Base-by-base conservation (phyloP, 805 yeast genomes). In the Candida taoyuanica region DNA sequence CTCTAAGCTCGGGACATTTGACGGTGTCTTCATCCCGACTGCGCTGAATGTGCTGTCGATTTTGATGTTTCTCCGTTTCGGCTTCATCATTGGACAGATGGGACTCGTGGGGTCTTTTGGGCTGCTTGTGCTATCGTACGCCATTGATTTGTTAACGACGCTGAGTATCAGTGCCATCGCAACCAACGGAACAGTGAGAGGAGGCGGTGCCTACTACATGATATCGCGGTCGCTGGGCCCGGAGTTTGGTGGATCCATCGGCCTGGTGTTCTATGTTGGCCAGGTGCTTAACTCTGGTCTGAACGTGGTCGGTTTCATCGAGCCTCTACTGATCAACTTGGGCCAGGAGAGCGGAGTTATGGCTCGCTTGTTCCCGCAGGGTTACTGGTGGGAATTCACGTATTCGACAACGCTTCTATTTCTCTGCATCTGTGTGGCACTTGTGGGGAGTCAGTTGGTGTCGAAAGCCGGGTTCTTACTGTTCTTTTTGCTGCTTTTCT, bases 171-270 rank as follows among this genome's bases (percentile, higher is more conserved):
- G 95, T 39, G 98, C 98, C 1, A 93, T 93, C 44, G 87, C 97
- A 2, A 93, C 99, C 2, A 93, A 93, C 56, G 99, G 99, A 17
- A 87, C 95, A 0, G 98, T 93, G 3, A 76, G 88, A 49, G 98
- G 98, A 12, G 99, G 99, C 13, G 99, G 99, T 33, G 97, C 98
- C 0, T 93, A 93, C 58, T 93, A 88, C 54, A 93, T 93, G 97
- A 87, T 93, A 43, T 84, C 95, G 24, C 71, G 99, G 49, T 82
- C 95, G 24, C 65, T 93, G 44, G 99, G 99, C 0, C 96, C 97
- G 4, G 99, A 93, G 58, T 93, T 93, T 62, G 99, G 99, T 19
- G 98, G 98, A 4, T 84, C 96, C 4, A 91, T 93, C 47, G 99
- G 99, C 1, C 70, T 93, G 20, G 91, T 93, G 17, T 93, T 93